A percentile compares a stretch with the other conserved stretches of the same genome.
phyloP scores from a whole-genome alignment of 2,329 filamentous ascomycete species.

The Lomentospora prolificans region DNA sequence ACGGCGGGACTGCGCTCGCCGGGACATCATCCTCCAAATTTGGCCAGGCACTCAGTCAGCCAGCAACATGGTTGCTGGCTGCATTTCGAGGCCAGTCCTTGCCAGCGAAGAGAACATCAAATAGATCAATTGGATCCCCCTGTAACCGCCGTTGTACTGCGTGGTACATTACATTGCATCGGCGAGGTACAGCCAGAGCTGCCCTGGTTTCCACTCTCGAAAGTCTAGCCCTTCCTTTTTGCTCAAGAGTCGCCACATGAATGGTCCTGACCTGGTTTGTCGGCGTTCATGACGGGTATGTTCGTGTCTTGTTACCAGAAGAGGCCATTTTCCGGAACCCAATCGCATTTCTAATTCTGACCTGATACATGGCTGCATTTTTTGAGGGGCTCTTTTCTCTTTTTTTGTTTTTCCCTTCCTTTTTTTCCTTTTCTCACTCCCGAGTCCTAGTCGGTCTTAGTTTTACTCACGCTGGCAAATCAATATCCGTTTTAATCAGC shows the following conservation, averaged over 20 bases:
- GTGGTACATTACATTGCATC: not conserved
- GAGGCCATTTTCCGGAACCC: not conserved
- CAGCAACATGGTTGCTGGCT: too few relatives aligned
- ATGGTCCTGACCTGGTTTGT: not conserved
- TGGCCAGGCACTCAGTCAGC: too few relatives aligned
- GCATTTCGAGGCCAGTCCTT: too few relatives aligned
- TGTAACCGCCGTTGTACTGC: too few relatives aligned
- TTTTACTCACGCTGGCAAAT: too few relatives aligned
- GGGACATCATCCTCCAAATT: too few relatives aligned
- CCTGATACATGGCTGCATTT: constrained; percentile 1
- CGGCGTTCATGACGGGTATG: not conserved
- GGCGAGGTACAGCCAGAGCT: not conserved
- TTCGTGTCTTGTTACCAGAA: not conserved
- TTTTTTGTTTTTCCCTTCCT: constrained; percentile 8
- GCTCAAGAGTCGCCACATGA: not conserved
- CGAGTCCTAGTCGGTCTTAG: too few relatives aligned
- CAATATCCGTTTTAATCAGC: not conserved
- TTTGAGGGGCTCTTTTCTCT: constrained; percentile 7
- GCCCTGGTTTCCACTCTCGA: not conserved
- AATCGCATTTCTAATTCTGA: not conserved
- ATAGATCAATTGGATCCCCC: too few relatives aligned
- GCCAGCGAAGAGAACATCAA: too few relatives aligned
- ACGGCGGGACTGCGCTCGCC: too few relatives aligned
- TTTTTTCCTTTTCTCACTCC: not conserved
- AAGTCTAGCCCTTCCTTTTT: not conserved